These are phyloP conservation scores for Pseudisothecium myosuroides DNA, from an alignment of 225 moss, liverwort and hornwort genomes.

Conservation along the genomic window DNA sequence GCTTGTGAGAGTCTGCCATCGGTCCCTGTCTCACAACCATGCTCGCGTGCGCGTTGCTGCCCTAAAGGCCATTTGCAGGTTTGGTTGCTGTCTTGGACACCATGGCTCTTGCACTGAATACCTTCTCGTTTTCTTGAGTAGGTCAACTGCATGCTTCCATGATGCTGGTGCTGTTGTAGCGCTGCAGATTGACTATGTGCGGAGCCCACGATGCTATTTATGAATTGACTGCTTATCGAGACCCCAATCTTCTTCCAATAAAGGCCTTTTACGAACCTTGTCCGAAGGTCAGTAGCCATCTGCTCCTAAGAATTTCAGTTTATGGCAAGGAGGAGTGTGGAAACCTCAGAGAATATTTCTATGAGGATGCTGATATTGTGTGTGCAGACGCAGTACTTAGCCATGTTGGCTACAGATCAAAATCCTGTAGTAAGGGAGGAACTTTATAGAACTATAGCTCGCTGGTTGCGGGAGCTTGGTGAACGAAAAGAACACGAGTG, in stretches of 20 bases:
- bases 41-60: slow-evolving; percentile 74
- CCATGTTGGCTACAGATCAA: slow-evolving; percentile 63
- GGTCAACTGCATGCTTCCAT: neutral
- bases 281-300: slow-evolving; percentile 43
- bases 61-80: slow-evolving; percentile 72
- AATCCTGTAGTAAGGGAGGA: slow-evolving; percentile 66
- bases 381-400: slow-evolving; percentile 87
- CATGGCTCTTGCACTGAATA: neutral
- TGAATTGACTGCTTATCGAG: slow-evolving; percentile 79
- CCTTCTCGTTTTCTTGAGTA: neutral
- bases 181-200: slow-evolving; percentile 74
- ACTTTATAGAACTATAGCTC: slow-evolving; percentile 52
- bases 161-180: neutral
- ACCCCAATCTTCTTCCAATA: slow-evolving; percentile 84
- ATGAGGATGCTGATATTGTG: neutral
- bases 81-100: neutral
- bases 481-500: slow-evolving; percentile 92
- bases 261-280: slow-evolving; percentile 72
- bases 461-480: slow-evolving; percentile 70
- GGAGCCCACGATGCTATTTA: slow-evolving; percentile 92
- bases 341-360: neutral
- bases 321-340: neutral
- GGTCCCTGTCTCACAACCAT: slow-evolving; percentile 67
- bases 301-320: neutral
- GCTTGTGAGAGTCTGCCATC: slow-evolving; percentile 52